Evolutionary conservation across 1,284 basidiomycete species (phyloP).

Genomic region (Fistulina hepatica): DNA sequence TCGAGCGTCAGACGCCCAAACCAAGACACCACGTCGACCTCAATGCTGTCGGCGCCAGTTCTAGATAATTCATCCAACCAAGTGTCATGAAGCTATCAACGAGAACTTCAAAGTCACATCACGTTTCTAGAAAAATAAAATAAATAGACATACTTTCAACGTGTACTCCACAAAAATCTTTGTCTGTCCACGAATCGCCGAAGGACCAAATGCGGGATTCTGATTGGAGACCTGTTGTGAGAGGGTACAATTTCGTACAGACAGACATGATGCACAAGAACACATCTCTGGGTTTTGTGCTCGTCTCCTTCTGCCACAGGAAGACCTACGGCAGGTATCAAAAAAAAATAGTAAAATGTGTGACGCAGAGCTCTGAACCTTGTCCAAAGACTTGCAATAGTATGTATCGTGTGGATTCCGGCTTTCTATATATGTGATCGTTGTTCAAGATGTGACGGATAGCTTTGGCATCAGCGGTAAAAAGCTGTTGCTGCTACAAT

Average conservation of each 20-base stretch:
- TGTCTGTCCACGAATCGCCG: slow-evolving; percentile 43
- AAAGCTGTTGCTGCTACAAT: too few relatives aligned
- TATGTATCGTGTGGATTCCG: slow-evolving; percentile 2
- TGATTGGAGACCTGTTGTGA: too few relatives aligned
- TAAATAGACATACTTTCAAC: slow-evolving; percentile 27
- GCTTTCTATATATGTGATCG: slow-evolving; percentile 8
- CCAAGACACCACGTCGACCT: slow-evolving; percentile 42
- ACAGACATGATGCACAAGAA: background rate
- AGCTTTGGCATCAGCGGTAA: slow-evolving; percentile 8
- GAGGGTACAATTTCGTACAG: too few relatives aligned
- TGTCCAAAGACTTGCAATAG: slow-evolving; percentile 7
- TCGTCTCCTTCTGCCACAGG: background rate
- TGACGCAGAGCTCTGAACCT: too few relatives aligned
- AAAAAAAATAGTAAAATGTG: too few relatives aligned
- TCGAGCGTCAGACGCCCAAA: slow-evolving; percentile 52
- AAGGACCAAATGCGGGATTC: slow-evolving; percentile 50
- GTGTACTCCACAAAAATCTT: slow-evolving; percentile 45
- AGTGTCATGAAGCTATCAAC: slow-evolving; percentile 34
- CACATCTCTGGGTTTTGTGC: background rate
- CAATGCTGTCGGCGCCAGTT: slow-evolving; percentile 17
- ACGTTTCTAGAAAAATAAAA: background rate
- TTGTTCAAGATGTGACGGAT: slow-evolving; percentile 8
- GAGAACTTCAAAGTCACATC: background rate
- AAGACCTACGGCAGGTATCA: too few relatives aligned
- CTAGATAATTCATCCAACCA: slow-evolving; percentile 27